These are phyloP conservation scores for Cladorrhinum samala DNA, from an alignment of 495 filamentous ascomycete species.

Conservation along the genomic window DNA sequence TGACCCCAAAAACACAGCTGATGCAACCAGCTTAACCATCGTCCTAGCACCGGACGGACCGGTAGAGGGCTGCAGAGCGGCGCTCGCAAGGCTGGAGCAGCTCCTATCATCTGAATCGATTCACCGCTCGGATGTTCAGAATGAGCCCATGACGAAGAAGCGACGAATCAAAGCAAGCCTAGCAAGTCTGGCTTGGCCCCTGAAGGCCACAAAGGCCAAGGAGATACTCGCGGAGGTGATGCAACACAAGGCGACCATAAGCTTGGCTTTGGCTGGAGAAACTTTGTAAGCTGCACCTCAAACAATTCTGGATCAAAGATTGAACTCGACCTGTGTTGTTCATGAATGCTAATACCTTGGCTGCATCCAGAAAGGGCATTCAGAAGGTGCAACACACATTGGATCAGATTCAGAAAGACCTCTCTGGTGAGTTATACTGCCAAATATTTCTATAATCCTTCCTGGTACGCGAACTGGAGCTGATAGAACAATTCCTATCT, in stretches of 20 bases:
- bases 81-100: not conserved
- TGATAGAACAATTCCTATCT: not conserved
- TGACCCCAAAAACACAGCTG: not conserved
- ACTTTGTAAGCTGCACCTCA: constrained; percentile 8
- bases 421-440: not conserved
- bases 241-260: constrained; percentile 22
- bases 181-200: constrained; percentile 19
- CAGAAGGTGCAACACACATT: not conserved
- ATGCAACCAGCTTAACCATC: not conserved
- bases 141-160: not conserved
- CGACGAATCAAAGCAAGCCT: not conserved
- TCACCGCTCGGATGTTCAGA: not conserved
- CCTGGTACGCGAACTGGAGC: not conserved
- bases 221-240: constrained; percentile 20
- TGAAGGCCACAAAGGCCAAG: constrained; percentile 16
- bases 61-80: not conserved
- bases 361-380: not conserved
- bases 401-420: not conserved
- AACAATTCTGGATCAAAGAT: not conserved
- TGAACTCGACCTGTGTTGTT: not conserved
- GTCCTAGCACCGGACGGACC: not conserved
- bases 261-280: constrained; percentile 17
- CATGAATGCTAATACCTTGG: not conserved
- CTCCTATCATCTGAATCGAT: not conserved
- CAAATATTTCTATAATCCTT: not conserved